Evolutionary conservation across 306 rosid species (phyloP), one percentile per base, ranked within the genome.

Genomic region (Chamaecrista fasciculata): DNA sequence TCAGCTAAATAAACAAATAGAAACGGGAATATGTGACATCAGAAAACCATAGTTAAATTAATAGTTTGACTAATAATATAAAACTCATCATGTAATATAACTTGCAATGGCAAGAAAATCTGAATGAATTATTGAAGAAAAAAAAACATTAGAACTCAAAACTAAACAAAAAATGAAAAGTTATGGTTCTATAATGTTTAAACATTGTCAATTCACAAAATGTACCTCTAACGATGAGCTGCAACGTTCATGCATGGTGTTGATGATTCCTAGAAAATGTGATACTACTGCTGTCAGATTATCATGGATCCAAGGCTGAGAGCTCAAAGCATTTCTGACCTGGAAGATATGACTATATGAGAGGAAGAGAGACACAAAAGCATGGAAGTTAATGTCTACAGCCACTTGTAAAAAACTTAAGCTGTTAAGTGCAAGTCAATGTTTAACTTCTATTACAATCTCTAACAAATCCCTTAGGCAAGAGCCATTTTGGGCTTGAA

Each of bases 201-300:
- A 19, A 43, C 19, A 50, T 11, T 0, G 65, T 34, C 47, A 66
- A 80, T 72, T 73, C 72, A 71, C 44, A 58, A 57, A 23, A 19
- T 78, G 40, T 87, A 95, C 99, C 97, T 95, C 87, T 71, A 95
- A 82, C 33, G 89, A 82, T 56, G 89, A 76, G 81, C 80, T 82
- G 82, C 95, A 91, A 21, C 99, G 92, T 76, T 89, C 88, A 47
- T 86, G 78, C 99, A 95, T 89, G 61, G 96, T 91, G 77, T 79
- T 75, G 63, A 83, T 82, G 72, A 95, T 91, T 81, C 82, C 81
- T 48, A 95, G 85, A 76, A 91, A 91, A 76, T 95, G 96, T 74
- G 91, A 82, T 58, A 80, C 33, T 31, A 83, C 91, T 34, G 86
- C 72, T 55, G 92, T 66, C 60, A 91, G 69, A 79, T 59, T 75